Base-by-base conservation (phyloP, 1,139 yeast species). In the Hansenula lynferdii region DNA sequence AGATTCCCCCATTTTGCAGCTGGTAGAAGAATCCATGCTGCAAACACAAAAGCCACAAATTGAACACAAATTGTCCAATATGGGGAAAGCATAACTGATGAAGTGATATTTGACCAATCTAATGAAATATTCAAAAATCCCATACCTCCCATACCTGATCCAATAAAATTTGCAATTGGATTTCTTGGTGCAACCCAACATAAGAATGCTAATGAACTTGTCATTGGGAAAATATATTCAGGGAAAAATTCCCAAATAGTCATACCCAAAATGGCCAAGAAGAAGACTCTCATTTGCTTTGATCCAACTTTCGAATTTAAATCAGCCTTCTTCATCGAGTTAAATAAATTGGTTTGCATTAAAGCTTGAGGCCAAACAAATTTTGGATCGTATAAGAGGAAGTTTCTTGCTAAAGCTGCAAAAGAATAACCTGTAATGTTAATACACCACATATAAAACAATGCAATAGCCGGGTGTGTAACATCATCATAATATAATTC, bases 51-150 rank as follows among this genome's bases (percentile, higher is more conserved):
- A 1, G 69, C 73, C 12, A 56, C 39, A 45, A 69, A 69, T 42
- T 69, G 68, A 32, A 69, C 58, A 15, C 63, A 61, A 37, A 69
- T 71, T 16, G 71, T 63, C 72, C 72, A 68, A 47, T 68, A 69
- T 4, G 74, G 74, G 50, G 56, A 31, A 17, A 69, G 44, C 72
- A 69, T 65, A 21, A 69, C 68, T 1, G 57, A 42, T 0, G 72
- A 67, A 2, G 74, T 67, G 31, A 69, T 65, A 41, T 69, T 69
- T 34, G 72, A 63, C 74, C 75, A 69, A 43, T 69, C 74, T 27
- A 69, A 52, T 2, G 73, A 57, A 23, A 69, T 51, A 45, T 69
- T 69, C 35, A 69, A 44, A 15, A 69, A 43, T 17, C 74, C 74
- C 61, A 67, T 60, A 5, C 74, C 75, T 4, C 74, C 74, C 28